Conservation (phyloP, 768 basidiomycete species). For the Psilocybe subaeruginosa region DNA sequence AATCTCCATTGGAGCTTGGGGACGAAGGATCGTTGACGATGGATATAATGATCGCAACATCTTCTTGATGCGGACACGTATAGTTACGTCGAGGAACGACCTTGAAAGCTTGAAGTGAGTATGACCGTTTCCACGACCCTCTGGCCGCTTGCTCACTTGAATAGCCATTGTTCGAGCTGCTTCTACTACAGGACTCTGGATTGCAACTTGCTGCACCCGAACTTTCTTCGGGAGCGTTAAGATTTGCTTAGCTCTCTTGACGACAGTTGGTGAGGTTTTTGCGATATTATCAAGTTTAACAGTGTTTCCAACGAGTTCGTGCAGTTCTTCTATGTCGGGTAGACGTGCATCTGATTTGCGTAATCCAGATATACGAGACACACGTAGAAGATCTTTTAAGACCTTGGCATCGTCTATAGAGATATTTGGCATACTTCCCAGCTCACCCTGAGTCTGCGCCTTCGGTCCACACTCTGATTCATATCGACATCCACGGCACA, state of each 20-base stretch:
- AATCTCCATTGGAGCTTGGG: slow-evolving; percentile 30
- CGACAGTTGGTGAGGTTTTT: slow-evolving; percentile 34
- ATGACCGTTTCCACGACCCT: background rate
- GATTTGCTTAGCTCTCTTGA: slow-evolving; percentile 43
- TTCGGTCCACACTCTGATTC: slow-evolving; percentile 36
- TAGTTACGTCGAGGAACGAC: slow-evolving; percentile 45
- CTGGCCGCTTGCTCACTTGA: slow-evolving; percentile 29
- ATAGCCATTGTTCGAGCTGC: slow-evolving; percentile 36
- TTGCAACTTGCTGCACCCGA: slow-evolving; percentile 8
- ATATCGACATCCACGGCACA: slow-evolving; percentile 47
- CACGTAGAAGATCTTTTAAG: slow-evolving; percentile 40
- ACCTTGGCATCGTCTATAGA: slow-evolving; percentile 45
- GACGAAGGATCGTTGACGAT: slow-evolving; percentile 44
- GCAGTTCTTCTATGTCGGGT: slow-evolving; percentile 54
- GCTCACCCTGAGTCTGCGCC: slow-evolving; percentile 35
- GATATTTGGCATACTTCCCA: slow-evolving; percentile 52
- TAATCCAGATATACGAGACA: slow-evolving; percentile 23
- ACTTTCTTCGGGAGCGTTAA: slow-evolving; percentile 35
- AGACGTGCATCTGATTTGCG: slow-evolving; percentile 14
- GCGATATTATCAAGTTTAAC: slow-evolving; percentile 31
- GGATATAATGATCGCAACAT: slow-evolving; percentile 47
- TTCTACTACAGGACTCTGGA: slow-evolving; percentile 41
- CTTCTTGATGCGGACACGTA: slow-evolving; percentile 47
- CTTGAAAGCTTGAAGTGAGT: slow-evolving; percentile 24
- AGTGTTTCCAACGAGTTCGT: slow-evolving; percentile 33